Percentiles rank a stretch among this genome's conserved stretches.
phyloP scores from a whole-genome alignment of 495 filamentous ascomycete genomes.

The Xylaria venustula region DNA sequence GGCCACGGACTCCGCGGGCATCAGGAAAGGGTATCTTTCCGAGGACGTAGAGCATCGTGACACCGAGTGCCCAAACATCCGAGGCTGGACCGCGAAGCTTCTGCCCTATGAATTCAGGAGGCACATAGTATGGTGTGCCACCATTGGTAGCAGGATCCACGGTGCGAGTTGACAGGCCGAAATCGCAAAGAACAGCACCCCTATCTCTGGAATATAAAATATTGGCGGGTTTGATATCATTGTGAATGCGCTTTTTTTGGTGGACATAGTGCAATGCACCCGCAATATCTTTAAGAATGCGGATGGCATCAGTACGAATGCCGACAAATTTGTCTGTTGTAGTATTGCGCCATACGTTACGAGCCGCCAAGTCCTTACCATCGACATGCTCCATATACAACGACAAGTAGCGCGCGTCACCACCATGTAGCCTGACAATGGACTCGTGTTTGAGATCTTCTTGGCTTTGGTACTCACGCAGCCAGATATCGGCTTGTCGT shows the following conservation, averaged over 20 bases:
- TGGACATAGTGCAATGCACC: conserved; percentile 48
- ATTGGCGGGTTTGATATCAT: conserved; percentile 54
- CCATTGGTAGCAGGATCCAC: conserved; percentile 39
- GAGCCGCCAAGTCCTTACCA: conserved; percentile 41
- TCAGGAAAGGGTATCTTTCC: conserved; percentile 48
- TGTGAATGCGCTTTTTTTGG: conserved; percentile 43
- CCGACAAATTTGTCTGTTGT: conserved; percentile 42
- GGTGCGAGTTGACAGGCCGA: conserved; percentile 43
- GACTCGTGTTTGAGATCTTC: conserved; percentile 46
- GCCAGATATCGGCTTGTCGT: conserved; percentile 50
- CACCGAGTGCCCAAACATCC: conserved; percentile 51
- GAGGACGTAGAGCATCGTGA: conserved; percentile 50
- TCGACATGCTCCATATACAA: conserved; percentile 54
- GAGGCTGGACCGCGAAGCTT: conserved; percentile 45
- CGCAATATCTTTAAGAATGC: conserved; percentile 46
- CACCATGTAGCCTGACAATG: conserved; percentile 48
- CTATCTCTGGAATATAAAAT: conserved; percentile 52
- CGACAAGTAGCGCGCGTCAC: conserved; percentile 49
- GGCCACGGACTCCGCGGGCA: conserved; percentile 36
- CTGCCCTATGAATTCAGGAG: conserved; percentile 48
- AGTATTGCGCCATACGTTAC: conserved; percentile 38
- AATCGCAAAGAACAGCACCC: conserved; percentile 50
- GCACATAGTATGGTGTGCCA: conserved; percentile 51
- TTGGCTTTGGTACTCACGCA: conserved; percentile 48
- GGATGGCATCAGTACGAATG: conserved; percentile 36